Evolutionary conservation across 2,329 filamentous ascomycete species (phyloP), one percentile per base, ranked within the genome.

Genomic region (Diaporthe caulivora): DNA sequence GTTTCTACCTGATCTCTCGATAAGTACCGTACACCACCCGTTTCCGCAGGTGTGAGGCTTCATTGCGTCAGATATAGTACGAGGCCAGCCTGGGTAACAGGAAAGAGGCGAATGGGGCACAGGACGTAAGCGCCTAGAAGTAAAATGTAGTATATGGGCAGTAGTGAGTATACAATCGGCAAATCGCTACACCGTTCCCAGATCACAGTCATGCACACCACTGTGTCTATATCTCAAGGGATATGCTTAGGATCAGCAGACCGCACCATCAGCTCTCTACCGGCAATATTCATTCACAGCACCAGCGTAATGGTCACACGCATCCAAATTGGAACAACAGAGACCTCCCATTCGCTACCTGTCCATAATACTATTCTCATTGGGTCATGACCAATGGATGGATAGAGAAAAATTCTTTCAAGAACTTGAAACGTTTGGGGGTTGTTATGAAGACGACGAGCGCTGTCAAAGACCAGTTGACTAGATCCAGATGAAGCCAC

Each of bases 301-400:
- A 53, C 29, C 15, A 67, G 21, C 26, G 6, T 44, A 15, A 5
- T 37, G 6, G 31, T 13, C n/a, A 34, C 44, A 29, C n/a, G n/a
- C 13, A 4, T 26, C 47, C 47, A 26, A 51, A 34, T 40, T 21
- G 37, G 47, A 67, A 40, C 31, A 21, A 26, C 31, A 9, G 37
- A 44, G 10, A 11, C 18, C 13, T 67, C 26, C 31, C 47, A 67
- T 67, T 67, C 31, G 62, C 62, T 67, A 26, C 62, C 62, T 67
- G n/a, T 40, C 31, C 47, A 65, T 53, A 40, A 24, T 11, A 21
- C 31, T 40, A 65, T 7, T 67, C 62, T 67, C 26, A 13, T 24
- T 40, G 53, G 62, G 29, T 26, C 31, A 29, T 53, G 31, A 67
- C n/a, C n/a, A n/a, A n/a, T 4, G 31, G 44, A 47, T 51, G 6